Conservation (phyloP, 352 stramenopile genomes). For the Pythium grandisporangium region DNA sequence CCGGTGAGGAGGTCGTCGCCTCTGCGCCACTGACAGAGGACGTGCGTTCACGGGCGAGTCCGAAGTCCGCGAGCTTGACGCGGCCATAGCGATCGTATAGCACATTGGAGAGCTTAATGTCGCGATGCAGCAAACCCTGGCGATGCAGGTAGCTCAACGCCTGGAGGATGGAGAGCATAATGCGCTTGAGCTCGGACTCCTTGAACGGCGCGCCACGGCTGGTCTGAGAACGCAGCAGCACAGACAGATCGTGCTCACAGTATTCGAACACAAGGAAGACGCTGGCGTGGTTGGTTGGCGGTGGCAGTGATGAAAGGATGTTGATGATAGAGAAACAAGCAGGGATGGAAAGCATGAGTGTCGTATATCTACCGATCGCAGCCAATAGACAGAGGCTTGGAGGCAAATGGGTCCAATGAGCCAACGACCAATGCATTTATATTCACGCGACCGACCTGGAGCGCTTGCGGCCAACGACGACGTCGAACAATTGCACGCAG, state of each 20-base stretch:
- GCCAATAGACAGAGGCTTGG: too few species aligned
- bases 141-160: conserved; percentile 70
- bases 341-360: too few species aligned
- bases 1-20: too few species aligned
- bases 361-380: too few species aligned
- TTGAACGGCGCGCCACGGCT: conserved; percentile 56
- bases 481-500: conserved; percentile 63
- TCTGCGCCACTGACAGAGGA: too few species aligned
- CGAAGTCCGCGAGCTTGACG: conserved; percentile 67
- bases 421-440: too few species aligned
- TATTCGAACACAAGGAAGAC: conserved; percentile 91
- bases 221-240: conserved; percentile 50
- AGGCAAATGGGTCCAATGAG: too few species aligned
- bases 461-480: conserved; percentile 58
- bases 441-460: too few species aligned
- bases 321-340: too few species aligned
- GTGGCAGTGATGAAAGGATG: too few species aligned
- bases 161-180: conserved; percentile 86
- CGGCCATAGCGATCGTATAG: conserved; percentile 79
- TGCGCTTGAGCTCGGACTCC: conserved; percentile 77
- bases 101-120: conserved; percentile 95
- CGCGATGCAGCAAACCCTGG: conserved; percentile 82
- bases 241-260: conserved; percentile 75
- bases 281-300: too few species aligned
- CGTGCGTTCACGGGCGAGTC: conserved; percentile 31